Evolutionary conservation across 305 asterid species (phyloP), one percentile per base, ranked within the genome.

Genomic region (Stenogyne calaminthoides): DNA sequence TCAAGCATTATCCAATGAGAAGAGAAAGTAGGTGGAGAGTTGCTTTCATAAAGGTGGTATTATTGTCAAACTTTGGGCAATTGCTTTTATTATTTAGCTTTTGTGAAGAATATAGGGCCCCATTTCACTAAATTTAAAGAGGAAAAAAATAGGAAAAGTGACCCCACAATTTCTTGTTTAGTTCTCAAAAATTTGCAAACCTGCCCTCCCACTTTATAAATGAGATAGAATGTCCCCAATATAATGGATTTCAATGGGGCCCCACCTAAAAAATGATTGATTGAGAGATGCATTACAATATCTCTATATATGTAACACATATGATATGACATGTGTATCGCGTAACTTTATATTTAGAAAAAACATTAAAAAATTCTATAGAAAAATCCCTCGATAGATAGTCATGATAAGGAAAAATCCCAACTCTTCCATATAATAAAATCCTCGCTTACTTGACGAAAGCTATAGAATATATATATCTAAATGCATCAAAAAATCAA

Each of bases 1-100:
- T 0, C 7, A n/a, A 36, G 18, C 36, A 55, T 42, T 60, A 66
- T 60, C 59, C 75, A 72, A 14, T 47, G 15, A 6, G 39, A 11
- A 12, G 9, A 11, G 72, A 72, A 73, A 77, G 85, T 79, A 4
- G 86, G 85, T 84, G 84, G 64, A 60, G 64, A 67, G 88, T 82
- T 76, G 88, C 85, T 84, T 81, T 87, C 86, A 47, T 52, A 78
- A 76, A 75, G 80, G 83, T 69, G 52, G 77, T 77, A 87, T 83
- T 78, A 78, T 83, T 83, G 81, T 82, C 84, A 80, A 87, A 79
- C 77, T 64, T 82, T 78, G 79, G 80, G 84, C 69, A 83, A 75
- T 79, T 72, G 83, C 78, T 77, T 87, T 82, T 60, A 78, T 78
- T 82, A 82, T 80, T 80, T 66, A 76, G 76, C 76, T 69, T 69